Base-by-base conservation (phyloP, 2,329 filamentous ascomycete species). In the Didymella sp. region DNA sequence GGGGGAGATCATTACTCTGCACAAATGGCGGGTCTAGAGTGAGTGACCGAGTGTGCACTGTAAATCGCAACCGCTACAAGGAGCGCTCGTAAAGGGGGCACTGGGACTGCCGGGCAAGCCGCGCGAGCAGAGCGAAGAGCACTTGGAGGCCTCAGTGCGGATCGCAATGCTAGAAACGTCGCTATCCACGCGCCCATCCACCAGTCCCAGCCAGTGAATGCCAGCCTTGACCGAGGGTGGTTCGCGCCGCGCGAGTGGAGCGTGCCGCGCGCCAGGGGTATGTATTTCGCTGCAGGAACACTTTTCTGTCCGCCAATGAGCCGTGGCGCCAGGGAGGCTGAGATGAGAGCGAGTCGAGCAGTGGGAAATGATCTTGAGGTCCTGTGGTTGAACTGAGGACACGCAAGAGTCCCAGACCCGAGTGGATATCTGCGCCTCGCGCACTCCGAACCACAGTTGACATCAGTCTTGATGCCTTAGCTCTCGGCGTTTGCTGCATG, bases 1-100 rank as follows among this genome's bases (percentile, higher is more conserved):
- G 57, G 57, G 63, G 60, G 62, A 58, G 59, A 58, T 63, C 72
- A 74, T 74, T 68, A 58, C 67, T 61, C 59, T 75, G 72, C 73
- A 75, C 72, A 75, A 75, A 66, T 73, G 55, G 61, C 57, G 58
- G 58, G 59, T 53, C 51, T 52, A 61, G 58, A 60, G 60, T 53
- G 40, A 27, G 60, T 68, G 67, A 27, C 49, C 54, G 21, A 52
- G 43, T 42, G 68, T 64, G 60, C 52, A 59, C 58, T 51, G 62
- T 51, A 46, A 62, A 58, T 66, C 60, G 62, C 62, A 54, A 61
- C 37, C 47, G 47, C 35, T 63, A 65, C 60, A 62, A 61, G 63
- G 47, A 55, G 55, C 59, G 53, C 61, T 64, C 58, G 63, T 56
- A 70, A 75, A 73, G 71, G 69, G 70, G 62, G 43, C 67, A 69